Base-by-base conservation (phyloP, 2,329 filamentous ascomycete genomes). In the Chalaropsis ovoidea region DNA sequence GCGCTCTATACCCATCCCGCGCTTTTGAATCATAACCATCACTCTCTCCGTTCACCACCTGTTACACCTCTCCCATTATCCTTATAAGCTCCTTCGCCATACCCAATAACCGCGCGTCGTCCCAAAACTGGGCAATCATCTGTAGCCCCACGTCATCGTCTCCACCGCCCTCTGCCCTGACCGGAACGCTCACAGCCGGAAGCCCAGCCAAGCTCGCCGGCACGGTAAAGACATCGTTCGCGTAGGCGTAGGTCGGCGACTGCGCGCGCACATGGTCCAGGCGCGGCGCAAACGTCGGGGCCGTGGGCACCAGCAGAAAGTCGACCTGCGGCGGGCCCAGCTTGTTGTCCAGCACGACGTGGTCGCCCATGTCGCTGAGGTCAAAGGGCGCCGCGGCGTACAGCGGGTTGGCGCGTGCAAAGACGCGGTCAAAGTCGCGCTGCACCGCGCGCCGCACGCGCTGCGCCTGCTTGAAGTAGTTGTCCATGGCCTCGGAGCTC, bases 401-500 rank as follows among this genome's bases (percentile, higher is more conserved):
- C 3, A 97, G 79, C 2, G 87, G 88, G 72, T 96, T 92, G 2
- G 77, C 76, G 54, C 84, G 75, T 17, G 76, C 75, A 73, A 99
- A 96, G 0, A 89, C 86, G 1, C 81, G 77, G 75, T 97, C 85
- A 73, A 99, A 99, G 72, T 99, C 94, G 42, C 79, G 78, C 73
- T 94, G 87, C 1, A 99, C 89, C 19, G 95, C 78, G 65, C 90
- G 82, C 0, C 94, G 86, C 47, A 96, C 84, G 69, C 87, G 87
- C 76, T 99, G 94, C 58, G 94, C 94, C 73, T 96, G 88, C 68
- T 96, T 83, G 72, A 99, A 99, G 75, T 97, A 96, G 74, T 97
- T 99, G 74, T 96, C 88, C 72, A 95, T 94, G 10, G 91, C 91
- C 68, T 88, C 85, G 0, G 93, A 92, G 75, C 90, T 95, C 63